Evolutionary conservation across 306 rosid genomes (phyloP), one percentile per base, ranked within the genome.

Genomic region (Dryas alaskensis): DNA sequence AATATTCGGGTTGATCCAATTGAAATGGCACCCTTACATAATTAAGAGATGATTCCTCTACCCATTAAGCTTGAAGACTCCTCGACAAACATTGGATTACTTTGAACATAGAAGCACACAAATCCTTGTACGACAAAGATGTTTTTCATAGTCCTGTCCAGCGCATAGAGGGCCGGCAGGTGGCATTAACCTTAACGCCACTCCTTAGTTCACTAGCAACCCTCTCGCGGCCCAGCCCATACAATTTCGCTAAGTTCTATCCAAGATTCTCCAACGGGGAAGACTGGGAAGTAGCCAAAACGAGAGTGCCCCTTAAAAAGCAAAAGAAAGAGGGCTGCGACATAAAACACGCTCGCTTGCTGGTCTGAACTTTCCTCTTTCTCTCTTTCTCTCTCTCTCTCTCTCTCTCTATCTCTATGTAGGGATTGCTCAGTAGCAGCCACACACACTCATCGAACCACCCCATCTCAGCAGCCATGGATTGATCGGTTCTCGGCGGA

Each of bases 341-440:
- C 45, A 13, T 55, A 61, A 73, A 47, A 69, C 68, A 74, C 69
- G 45, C 76, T 70, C 59, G 61, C 77, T 62, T 27, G 49, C 76
- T 14, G 69, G 76, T 74, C 79, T 60, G 3, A 19, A 73, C 82
- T 78, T 40, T 72, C 74, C 82, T 48, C 78, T 72, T 7, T 67
- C 69, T 37, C 63, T 61, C 59, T 44, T 37, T n/a, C n/a, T 1
- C 54, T 49, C 80, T 60, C 82, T 48, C 78, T 72, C 4, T 67
- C 69, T 37, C 63, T 61, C 59, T 44, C 16, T 48, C 59, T 53
- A 51, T 63, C 42, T 75, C 73, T 79, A 25, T 52, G 75, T 68
- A 79, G 83, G 76, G 79, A 73, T 75, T 75, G 54, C 80, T 22
- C 44, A 43, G 63, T 72, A 64, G 68, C 83, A 78, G 77, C 82